Evolutionary conservation across 2,329 filamentous ascomycete genomes (phyloP), one percentile per base, ranked within the genome.

Genomic region (Emericellopsis cladophorae): DNA sequence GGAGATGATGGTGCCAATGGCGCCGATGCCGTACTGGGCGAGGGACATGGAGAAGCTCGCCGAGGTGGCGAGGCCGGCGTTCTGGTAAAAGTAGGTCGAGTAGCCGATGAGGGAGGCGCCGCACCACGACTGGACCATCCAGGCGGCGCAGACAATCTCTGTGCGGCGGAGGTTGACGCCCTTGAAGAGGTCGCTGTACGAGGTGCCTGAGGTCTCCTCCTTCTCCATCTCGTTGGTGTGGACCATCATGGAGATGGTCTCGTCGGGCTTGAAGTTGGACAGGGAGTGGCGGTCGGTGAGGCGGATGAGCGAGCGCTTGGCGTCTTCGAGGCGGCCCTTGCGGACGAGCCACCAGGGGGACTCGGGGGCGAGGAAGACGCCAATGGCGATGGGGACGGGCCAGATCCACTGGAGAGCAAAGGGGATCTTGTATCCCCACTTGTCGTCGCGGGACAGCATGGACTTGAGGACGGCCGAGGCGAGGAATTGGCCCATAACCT

Each of bases 361-460:
- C 56, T 73, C 70, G 0, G 70, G 70, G 4, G 67, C 67, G 45
- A 72, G 68, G 9, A 62, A 36, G 4, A 68, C 49, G 4, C 59
- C 64, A 6, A 61, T 48, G 2, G 72, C 51, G 2, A 74, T 63
- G 1, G 66, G 66, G 4, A 68, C 51, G 0, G 68, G 66, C 63
- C 67, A 74, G 0, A 68, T 55, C 71, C 70, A 74, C 53, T 74
- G 70, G 7, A 73, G 50, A 14, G 57, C 68, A 44, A 70, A 74
- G 0, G 70, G 68, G 31, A 66, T 69, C 3, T 60, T 60, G 47
- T 71, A 74, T 1, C 66, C 62, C 66, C 68, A 71, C 37, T 70
- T 46, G 21, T 66, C 62, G 1, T 51, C 45, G 2, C 59, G 53
- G 18, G 51, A 45, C 8, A 66, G 51, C 5, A 69, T 62, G 5